These are phyloP conservation scores for Mrakia frigida DNA, from an alignment of 768 basidiomycete genomes.

Conservation along the genomic window DNA sequence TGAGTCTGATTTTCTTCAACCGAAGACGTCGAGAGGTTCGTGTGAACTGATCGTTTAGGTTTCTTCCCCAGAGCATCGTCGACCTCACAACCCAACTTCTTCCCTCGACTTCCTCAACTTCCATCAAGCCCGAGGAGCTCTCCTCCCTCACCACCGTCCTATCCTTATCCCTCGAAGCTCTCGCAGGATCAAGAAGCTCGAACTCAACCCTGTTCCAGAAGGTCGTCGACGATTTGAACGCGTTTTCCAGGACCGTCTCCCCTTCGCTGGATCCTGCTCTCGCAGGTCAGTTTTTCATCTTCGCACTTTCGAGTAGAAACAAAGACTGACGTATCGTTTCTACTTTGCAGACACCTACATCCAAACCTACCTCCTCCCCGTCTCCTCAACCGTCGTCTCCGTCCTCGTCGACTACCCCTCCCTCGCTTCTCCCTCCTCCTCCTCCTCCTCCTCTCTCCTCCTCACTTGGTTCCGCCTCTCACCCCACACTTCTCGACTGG, in stretches of 20 bases:
- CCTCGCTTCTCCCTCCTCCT: not conserved
- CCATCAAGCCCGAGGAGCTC: not conserved
- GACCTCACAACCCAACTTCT: not conserved
- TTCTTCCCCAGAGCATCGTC: not conserved
- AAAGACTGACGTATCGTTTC: not conserved
- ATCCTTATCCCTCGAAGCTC: not conserved
- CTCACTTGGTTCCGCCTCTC: slow-evolving; percentile 33
- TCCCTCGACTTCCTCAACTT: not conserved
- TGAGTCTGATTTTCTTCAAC: not conserved
- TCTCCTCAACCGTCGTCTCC: not conserved
- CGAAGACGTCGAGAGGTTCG: no score
- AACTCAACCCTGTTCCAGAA: not conserved
- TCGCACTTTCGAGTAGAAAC: no score
- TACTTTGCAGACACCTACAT: not conserved
- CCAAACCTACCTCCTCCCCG: slow-evolving; percentile 2
- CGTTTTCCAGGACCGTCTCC: not conserved
- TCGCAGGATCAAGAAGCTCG: not conserved
- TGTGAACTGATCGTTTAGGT: not conserved
- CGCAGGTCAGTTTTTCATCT: not conserved
- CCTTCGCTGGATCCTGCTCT: not conserved
- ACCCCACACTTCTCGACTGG: slow-evolving; percentile 36
- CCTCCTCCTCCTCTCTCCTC: slow-evolving; percentile 12
- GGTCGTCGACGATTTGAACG: not conserved
- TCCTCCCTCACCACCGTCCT: not conserved
- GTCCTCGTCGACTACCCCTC: not conserved